Conservation (phyloP, 805 yeast species). For the Vanderwaltozyma polyspora region DNA sequence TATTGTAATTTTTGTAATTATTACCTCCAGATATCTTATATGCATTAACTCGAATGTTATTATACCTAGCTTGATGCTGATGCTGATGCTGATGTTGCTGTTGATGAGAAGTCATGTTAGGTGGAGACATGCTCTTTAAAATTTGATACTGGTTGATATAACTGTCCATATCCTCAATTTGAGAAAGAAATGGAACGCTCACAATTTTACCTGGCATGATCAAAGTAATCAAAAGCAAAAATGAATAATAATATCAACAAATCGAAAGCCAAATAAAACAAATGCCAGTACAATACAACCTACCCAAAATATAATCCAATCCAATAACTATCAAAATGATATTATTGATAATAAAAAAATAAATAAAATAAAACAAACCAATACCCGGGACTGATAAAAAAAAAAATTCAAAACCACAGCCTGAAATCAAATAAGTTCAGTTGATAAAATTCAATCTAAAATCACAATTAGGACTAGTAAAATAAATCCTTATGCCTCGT, state of each 20-base stretch:
- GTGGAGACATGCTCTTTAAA: constrained; percentile 12
- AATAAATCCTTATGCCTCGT: no score
- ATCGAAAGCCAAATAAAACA: not conserved
- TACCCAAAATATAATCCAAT: not conserved
- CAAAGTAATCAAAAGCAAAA: not conserved
- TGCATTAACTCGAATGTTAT: constrained; percentile 1
- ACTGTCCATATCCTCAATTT: constrained; percentile 26
- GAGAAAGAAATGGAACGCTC: constrained; percentile 25
- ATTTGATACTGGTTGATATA: constrained; percentile 20
- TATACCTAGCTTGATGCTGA: constrained; percentile 1
- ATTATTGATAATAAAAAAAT: no score
- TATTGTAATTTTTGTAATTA: not conserved
- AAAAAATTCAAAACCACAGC: no score
- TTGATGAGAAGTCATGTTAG: constrained; percentile 4
- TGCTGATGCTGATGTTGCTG: constrained; percentile 2
- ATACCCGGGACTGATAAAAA: no score
- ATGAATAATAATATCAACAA: not conserved
- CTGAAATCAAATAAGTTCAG: no score
- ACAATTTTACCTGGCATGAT: constrained; percentile 25
- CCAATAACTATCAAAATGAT: not conserved
- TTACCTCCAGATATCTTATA: not conserved
- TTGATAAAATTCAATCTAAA: no score
- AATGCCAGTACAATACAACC: not conserved
- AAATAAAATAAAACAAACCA: no score
- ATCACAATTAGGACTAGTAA: no score